Evolutionary conservation across 2,329 filamentous ascomycete species (phyloP), one percentile per base, ranked within the genome.

Genomic region (Gnomoniopsis smithogilvyi): DNA sequence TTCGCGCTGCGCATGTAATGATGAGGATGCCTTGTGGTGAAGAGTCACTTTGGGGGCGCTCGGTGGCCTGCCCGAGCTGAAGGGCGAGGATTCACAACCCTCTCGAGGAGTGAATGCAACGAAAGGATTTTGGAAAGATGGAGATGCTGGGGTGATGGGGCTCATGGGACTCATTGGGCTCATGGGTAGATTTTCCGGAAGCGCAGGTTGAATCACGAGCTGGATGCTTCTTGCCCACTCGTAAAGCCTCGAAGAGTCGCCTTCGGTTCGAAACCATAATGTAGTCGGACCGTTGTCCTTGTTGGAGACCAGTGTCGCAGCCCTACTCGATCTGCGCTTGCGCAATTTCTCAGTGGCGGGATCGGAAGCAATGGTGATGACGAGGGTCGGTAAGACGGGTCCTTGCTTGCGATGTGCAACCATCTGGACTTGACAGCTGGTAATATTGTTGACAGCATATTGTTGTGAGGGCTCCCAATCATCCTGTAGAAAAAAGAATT

Each of bases 281-380:
- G 78, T 79, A 10, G 74, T 77, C 2, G 78, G 73, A 10, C 73
- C 70, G 1, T 77, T 72, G 17, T 85, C 80, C 67, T 81, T 85
- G 59, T 73, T 78, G 7, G 75, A 70, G 24, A 62, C 60, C 22
- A 88, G 73, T 3, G 82, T 82, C 3, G 82, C 80, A 3, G 86
- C 83, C 61, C 85, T 79, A 64, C 85, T 88, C 50, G 86, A 88
- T 61, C 86, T 79, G 52, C 86, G 81, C 66, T 87, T 88, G 57
- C 83, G 80, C 63, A 85, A 75, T 68, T 84, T 87, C 63, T 88
- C 84, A 41, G 79, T 76, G 10, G 71, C 65, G 1, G 78, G 75
- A 64, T 82, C 80, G 21, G 78, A 76, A 22, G 77, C 76, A 51
- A 88, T 72, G 63, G 76, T 82, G 41, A 88, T 68, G 49, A 86